A percentile compares a stretch with the other conserved stretches of the same genome.
Evolutionary conservation across 2,329 filamentous ascomycete genomes (phyloP).

Genomic region (Fusarium multiceps): DNA sequence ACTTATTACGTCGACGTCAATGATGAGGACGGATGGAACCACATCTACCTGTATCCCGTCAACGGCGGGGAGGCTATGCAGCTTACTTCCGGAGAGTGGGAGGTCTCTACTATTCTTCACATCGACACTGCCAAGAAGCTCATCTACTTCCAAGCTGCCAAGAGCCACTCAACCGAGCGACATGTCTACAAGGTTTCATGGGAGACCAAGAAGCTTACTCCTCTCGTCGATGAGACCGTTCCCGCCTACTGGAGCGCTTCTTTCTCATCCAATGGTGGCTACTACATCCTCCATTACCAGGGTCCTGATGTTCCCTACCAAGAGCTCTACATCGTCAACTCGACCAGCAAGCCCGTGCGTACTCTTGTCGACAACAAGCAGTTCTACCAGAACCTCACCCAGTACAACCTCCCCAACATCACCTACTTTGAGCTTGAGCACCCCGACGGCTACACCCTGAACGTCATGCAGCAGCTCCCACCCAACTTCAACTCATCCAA

Average conservation of each 20-base stretch:
- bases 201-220: slow-evolving; percentile 61
- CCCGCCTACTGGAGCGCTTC: slow-evolving; percentile 72
- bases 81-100: slow-evolving; percentile 74
- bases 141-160: slow-evolving; percentile 73
- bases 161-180: slow-evolving; percentile 73
- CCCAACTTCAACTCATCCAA: slow-evolving; percentile 70
- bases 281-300: slow-evolving; percentile 73
- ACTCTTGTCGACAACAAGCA: slow-evolving; percentile 70
- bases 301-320: slow-evolving; percentile 77
- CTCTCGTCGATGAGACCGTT: slow-evolving; percentile 70
- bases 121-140: slow-evolving; percentile 67
- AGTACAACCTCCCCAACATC: slow-evolving; percentile 72
- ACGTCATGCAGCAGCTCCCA: slow-evolving; percentile 73
- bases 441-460: slow-evolving; percentile 69
- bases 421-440: slow-evolving; percentile 72
- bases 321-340: slow-evolving; percentile 70
- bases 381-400: slow-evolving; percentile 64
- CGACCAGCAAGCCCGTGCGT: slow-evolving; percentile 63
- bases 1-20: slow-evolving; percentile 74
- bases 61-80: slow-evolving; percentile 64
- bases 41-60: slow-evolving; percentile 73
- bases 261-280: slow-evolving; percentile 71
- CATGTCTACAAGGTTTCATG: slow-evolving; percentile 76
- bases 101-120: slow-evolving; percentile 69
- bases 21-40: slow-evolving; percentile 75